Conservation (phyloP, 2,329 filamentous ascomycete species). For the Cercospora sojina region DNA sequence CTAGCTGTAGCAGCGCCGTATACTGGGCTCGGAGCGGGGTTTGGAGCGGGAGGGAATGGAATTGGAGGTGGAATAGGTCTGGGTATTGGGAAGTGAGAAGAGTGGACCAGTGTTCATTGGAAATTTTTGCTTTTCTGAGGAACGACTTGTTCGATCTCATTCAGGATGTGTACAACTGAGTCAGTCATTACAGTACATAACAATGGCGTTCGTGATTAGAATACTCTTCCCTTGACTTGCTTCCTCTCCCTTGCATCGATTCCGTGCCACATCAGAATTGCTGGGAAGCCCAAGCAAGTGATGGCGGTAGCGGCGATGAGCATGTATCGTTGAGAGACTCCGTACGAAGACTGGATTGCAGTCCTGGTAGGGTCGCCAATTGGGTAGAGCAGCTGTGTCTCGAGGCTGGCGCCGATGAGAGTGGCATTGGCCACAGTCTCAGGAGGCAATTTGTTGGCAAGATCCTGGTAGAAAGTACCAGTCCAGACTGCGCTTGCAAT, state of each 20-base stretch:
- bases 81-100: constrained; percentile 3
- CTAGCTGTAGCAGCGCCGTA: constrained; percentile 11
- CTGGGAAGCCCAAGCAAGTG: constrained; percentile 15
- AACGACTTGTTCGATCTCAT: background rate
- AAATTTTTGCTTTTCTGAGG: background rate
- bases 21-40: background rate
- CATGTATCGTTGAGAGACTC: constrained; percentile 17
- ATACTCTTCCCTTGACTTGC: constrained; percentile 23
- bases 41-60: constrained; percentile 5
- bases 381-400: constrained; percentile 16
- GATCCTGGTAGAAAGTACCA: constrained; percentile 26
- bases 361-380: constrained; percentile 13
- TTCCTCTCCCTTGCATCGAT: constrained; percentile 19
- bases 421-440: constrained; percentile 14
- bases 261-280: constrained; percentile 17
- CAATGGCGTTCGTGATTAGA: background rate
- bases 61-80: constrained; percentile 5
- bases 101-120: too few species aligned
- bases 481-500: constrained; percentile 33
- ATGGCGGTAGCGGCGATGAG: constrained; percentile 20
- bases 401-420: constrained; percentile 11
- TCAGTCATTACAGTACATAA: background rate
- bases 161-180: background rate
- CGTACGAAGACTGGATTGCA: constrained; percentile 18
- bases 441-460: constrained; percentile 19